A percentile compares a stretch with the other conserved stretches of the same genome.
phyloP scores from a whole-genome alignment of 805 yeast species.

The Candida sithepensis region DNA sequence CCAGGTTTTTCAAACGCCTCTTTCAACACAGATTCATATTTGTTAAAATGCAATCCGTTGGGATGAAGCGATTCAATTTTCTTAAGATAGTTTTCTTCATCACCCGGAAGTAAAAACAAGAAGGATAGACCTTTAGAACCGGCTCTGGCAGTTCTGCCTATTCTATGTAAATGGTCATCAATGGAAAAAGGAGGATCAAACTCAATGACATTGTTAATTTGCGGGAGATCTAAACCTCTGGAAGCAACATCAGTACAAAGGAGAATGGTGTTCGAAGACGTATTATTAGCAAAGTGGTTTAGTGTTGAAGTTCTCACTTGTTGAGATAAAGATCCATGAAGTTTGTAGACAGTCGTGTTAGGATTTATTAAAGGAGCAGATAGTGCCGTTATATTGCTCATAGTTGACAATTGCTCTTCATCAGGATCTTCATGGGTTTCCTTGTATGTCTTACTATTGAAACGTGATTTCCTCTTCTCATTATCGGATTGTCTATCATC shows the following conservation, averaged over 20 bases:
- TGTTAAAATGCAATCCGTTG: constrained; percentile 37
- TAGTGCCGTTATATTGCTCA: constrained; percentile 37
- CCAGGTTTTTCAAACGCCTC: constrained; percentile 25
- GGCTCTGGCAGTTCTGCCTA: constrained; percentile 98
- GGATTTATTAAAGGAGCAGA: constrained; percentile 52
- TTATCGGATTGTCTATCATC: constrained; percentile 5
- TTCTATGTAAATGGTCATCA: constrained; percentile 94
- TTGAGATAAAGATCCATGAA: constrained; percentile 91
- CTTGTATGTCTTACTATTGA: constrained; percentile 4
- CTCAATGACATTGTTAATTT: constrained; percentile 81
- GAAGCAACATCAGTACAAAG: constrained; percentile 98
- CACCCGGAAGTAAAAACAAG: constrained; percentile 81
- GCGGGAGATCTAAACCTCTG: constrained; percentile 91
- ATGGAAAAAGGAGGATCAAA: constrained; percentile 92
- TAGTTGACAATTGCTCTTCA: constrained; percentile 15
- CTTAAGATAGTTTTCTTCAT: constrained; percentile 79
- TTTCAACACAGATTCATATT: constrained; percentile 41
- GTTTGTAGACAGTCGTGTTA: constrained; percentile 50
- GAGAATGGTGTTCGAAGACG: constrained; percentile 46
- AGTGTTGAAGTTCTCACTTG: constrained; percentile 77
- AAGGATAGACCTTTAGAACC: constrained; percentile 79
- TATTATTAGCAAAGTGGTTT: constrained; percentile 49
- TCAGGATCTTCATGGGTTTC: constrained; percentile 13
- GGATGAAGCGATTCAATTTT: constrained; percentile 57
- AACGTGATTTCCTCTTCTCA: constrained; percentile 4